Percentiles rank a stretch among this genome's conserved stretches.
Evolutionary conservation across 2,329 filamentous ascomycete species (phyloP).

Genomic region (Dactylellina haptotyla): DNA sequence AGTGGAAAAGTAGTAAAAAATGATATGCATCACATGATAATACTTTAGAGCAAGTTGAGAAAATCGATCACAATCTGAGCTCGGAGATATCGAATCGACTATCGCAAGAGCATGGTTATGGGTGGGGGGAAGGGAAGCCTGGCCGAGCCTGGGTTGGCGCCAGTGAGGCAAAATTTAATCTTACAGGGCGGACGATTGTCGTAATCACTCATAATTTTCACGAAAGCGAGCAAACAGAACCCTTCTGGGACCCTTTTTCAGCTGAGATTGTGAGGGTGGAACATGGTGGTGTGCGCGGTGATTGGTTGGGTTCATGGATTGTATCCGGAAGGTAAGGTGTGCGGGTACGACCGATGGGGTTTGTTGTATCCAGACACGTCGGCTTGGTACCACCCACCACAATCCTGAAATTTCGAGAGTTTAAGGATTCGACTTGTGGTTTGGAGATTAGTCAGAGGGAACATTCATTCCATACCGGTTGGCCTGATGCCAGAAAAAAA

Average conservation of each 20-base stretch:
- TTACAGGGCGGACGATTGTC: conserved; percentile 20
- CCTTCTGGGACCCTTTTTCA: conserved; percentile 30
- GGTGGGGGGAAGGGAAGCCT: conserved; percentile 4
- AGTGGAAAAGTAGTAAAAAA: neutral
- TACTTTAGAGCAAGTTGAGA: conserved; percentile 8
- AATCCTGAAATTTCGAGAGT: too few species aligned
- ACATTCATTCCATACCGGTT: neutral
- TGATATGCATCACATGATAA: conserved; percentile 29
- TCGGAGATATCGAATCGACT: too few species aligned
- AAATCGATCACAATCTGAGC: too few species aligned
- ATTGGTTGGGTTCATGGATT: conserved; percentile 27
- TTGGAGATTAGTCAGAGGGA: conserved; percentile 21
- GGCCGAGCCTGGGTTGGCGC: neutral
- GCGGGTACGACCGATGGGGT: conserved; percentile 23
- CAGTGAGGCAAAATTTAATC: conserved; percentile 7
- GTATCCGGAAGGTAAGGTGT: conserved; percentile 16
- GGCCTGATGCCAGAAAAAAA: neutral
- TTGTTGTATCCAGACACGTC: conserved; percentile 40
- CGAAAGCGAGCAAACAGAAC: neutral
- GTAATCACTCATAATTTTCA: conserved; percentile 18
- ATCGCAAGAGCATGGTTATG: conserved; percentile 9
- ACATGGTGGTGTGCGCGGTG: neutral
- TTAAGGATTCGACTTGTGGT: neutral
- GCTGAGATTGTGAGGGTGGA: conserved; percentile 20
- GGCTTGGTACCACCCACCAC: conserved; percentile 29